phyloP scores from a whole-genome alignment of 495 filamentous ascomycete genomes.

The Aspergillus campestris region DNA sequence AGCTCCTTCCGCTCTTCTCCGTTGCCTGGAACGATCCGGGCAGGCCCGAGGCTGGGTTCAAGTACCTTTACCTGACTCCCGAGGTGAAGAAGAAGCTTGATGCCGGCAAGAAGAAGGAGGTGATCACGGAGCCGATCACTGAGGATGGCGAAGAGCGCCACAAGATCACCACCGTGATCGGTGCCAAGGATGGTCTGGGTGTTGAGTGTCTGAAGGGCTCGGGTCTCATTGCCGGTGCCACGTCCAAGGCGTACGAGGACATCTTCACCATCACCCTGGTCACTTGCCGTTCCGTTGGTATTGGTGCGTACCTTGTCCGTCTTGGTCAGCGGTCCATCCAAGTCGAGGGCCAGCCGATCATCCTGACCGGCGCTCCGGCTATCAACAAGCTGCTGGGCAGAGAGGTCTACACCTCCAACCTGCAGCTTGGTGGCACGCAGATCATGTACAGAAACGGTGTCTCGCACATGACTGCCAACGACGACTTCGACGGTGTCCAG shows the following conservation, averaged over 20 bases:
- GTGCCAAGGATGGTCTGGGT: conserved; percentile 91
- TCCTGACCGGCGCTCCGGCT: conserved; percentile 92
- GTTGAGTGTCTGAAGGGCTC: conserved; percentile 97
- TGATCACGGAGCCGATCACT: conserved; percentile 78
- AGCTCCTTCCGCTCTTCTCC: conserved; percentile 91
- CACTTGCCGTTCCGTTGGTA: conserved; percentile 95
- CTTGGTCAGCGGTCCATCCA: conserved; percentile 97
- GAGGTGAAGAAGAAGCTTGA: conserved; percentile 84
- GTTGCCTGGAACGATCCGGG: conserved; percentile 88
- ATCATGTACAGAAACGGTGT: conserved; percentile 99
- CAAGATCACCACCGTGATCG: conserved; percentile 91
- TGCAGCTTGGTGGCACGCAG: conserved; percentile 97
- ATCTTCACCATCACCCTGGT: conserved; percentile 99
- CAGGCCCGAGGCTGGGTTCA: conserved; percentile 88
- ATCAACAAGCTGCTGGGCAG: conserved; percentile 97
- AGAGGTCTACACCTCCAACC: conserved; percentile 97
- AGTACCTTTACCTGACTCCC: conserved; percentile 92
- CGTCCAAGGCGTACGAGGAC: conserved; percentile 93
- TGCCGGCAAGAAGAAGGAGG: conserved; percentile 67
- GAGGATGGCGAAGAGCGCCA: conserved; percentile 87
- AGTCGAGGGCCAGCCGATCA: conserved; percentile 98
- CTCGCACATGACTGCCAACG: conserved; percentile 94
- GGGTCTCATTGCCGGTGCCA: conserved; percentile 95
- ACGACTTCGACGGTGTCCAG: conserved; percentile 95
- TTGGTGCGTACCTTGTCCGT: conserved; percentile 96